These are phyloP conservation scores for Phialemoniopsis sp. DNA, from an alignment of 2,329 filamentous ascomycete genomes.

Conservation along the genomic window DNA sequence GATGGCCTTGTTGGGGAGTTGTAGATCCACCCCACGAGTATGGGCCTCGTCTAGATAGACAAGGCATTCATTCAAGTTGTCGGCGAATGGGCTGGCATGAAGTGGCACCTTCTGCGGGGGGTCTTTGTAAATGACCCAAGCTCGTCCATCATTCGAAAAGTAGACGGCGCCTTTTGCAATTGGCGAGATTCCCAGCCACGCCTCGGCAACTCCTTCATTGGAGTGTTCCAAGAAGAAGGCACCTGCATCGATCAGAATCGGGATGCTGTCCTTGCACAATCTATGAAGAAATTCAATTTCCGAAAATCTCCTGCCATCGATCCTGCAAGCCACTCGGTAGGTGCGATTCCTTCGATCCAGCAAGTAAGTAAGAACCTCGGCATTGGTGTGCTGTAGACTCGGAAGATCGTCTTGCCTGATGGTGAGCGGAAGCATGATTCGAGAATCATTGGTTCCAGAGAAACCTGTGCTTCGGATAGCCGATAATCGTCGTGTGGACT, in stretches of 20 bases:
- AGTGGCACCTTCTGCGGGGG: conserved; percentile 38
- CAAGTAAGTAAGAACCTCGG: conserved; percentile 57
- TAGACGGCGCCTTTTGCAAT: conserved; percentile 47
- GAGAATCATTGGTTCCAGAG: conserved; percentile 67
- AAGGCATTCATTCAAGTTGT: conserved; percentile 45
- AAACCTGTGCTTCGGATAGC: conserved; percentile 56
- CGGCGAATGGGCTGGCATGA: conserved; percentile 48
- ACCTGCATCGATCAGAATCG: conserved; percentile 60
- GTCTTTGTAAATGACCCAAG: conserved; percentile 39
- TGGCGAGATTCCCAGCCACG: conserved; percentile 44
- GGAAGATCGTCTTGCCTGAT: conserved; percentile 59
- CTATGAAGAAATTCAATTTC: conserved; percentile 39
- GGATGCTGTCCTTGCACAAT: conserved; percentile 31
- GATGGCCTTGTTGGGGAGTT: conserved; percentile 38
- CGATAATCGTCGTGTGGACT: conserved; percentile 1
- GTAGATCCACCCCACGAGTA: conserved; percentile 57
- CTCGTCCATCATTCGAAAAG: conserved; percentile 43
- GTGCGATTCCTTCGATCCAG: conserved; percentile 44
- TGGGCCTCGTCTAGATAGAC: conserved; percentile 60
- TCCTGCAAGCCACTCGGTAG: conserved; percentile 33
- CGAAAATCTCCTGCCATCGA: conserved; percentile 27
- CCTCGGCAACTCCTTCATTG: conserved; percentile 42
- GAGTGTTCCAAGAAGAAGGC: conserved; percentile 60
- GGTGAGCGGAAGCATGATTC: conserved; percentile 53
- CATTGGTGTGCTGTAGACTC: conserved; percentile 54